A percentile compares a stretch with the other conserved stretches of the same genome.
These are phyloP conservation scores for Aegilops longissima DNA, from an alignment of 176 grass and related monocot species.

Conservation along the genomic window DNA sequence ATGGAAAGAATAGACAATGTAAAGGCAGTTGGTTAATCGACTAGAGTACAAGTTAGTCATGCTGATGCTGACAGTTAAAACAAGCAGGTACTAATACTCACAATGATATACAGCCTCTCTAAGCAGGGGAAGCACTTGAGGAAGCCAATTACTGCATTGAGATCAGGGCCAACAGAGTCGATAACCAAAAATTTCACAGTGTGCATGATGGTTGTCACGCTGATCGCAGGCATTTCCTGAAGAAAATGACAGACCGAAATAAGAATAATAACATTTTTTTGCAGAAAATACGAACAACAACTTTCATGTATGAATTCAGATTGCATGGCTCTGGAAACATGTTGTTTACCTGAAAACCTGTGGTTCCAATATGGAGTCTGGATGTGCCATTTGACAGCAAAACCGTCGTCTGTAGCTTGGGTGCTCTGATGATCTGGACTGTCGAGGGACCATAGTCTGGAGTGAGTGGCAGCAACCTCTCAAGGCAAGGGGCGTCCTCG, in stretches of 20 bases:
- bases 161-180: too few species aligned
- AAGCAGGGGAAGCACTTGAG: too few species aligned
- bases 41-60: neutral
- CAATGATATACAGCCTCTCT: neutral
- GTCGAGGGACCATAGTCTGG: neutral
- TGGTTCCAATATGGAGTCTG: neutral
- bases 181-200: too few species aligned
- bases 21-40: neutral
- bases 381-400: neutral
- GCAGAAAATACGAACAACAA: too few species aligned
- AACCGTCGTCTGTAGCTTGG: neutral
- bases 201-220: neutral
- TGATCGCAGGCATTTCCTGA: neutral
- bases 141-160: too few species aligned
- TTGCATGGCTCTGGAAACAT: too few species aligned
- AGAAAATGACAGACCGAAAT: neutral
- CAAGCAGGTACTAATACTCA: neutral
- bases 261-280: neutral
- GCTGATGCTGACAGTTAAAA: neutral
- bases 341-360: neutral
- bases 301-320: too few species aligned
- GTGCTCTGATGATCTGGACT: neutral
- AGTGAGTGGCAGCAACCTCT: neutral
- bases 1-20: neutral
- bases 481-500: neutral